Conservation (phyloP, 129 eudicot genomes). For the Flaveria linearis region DNA sequence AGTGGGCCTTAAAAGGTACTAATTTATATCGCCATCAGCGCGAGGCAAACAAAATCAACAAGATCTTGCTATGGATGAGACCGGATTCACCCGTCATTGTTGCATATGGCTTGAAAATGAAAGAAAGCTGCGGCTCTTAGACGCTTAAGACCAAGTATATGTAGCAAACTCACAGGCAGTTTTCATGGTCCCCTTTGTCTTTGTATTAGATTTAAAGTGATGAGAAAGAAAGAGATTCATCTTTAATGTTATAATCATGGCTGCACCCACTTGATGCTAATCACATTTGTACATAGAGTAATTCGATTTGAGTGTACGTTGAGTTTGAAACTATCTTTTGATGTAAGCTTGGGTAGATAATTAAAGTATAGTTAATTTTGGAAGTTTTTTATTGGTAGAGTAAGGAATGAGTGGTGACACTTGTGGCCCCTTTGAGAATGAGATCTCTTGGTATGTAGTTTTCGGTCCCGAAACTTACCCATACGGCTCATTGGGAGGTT, state of each 20-base stretch:
- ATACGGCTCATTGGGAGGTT: conserved; percentile 25
- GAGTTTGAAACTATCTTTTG: conserved; percentile 19
- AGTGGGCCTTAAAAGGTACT: conserved; percentile 44
- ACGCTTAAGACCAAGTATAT: conserved; percentile 34
- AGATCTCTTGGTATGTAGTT: conserved; percentile 37
- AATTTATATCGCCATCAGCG: conserved; percentile 33
- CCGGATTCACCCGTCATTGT: conserved; percentile 46
- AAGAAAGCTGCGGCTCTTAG: conserved; percentile 41
- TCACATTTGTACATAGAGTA: conserved; percentile 14
- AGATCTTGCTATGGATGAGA: conserved; percentile 53
- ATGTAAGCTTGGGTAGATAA: conserved; percentile 23
- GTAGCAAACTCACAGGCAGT: conserved; percentile 36
- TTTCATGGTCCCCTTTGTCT: conserved; percentile 45
- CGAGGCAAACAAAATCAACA: conserved; percentile 52
- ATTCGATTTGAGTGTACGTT: conserved; percentile 5
- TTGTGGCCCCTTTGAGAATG: conserved; percentile 26
- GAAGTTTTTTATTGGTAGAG: conserved; percentile 9
- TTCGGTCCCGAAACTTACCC: conserved; percentile 40
- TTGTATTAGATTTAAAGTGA: conserved; percentile 14
- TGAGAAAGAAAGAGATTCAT: conserved; percentile 15
- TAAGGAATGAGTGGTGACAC: conserved; percentile 23
- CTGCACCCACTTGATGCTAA: conserved; percentile 1
- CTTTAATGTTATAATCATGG: background rate
- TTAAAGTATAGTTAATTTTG: background rate
- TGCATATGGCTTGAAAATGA: conserved; percentile 49